phyloP scores from a whole-genome alignment of 1,139 yeast species.

The Sugiyamaella novakii region DNA sequence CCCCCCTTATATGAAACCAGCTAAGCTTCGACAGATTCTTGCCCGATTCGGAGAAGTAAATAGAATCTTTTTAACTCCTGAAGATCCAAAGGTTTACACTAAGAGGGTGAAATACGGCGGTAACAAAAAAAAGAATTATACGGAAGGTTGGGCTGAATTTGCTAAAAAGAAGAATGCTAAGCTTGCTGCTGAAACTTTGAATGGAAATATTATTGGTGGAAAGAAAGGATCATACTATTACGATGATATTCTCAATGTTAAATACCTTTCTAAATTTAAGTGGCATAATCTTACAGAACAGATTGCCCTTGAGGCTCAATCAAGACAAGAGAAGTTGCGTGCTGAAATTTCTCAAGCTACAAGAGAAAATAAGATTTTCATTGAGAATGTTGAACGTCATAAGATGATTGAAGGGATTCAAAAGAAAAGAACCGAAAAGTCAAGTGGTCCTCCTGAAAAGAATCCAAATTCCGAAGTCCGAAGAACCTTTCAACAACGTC shows the following conservation, averaged over 20 bases:
- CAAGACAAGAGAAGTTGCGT: conserved; percentile 82
- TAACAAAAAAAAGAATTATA: conserved; percentile 83
- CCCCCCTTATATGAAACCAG: conserved; percentile 98
- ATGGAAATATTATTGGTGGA: conserved; percentile 90
- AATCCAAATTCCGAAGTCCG: conserved; percentile 26
- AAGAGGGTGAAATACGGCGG: conserved; percentile 85
- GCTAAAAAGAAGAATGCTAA: conserved; percentile 82
- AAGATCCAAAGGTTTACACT: conserved; percentile 64
- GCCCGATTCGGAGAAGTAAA: conserved; percentile 83
- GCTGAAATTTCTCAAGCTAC: conserved; percentile 89
- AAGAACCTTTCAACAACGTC: conserved; percentile 39
- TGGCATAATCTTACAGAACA: conserved; percentile 96
- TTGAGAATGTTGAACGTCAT: conserved; percentile 81
- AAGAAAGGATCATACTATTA: conserved; percentile 89
- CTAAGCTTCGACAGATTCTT: conserved; percentile 78
- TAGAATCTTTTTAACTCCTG: conserved; percentile 84
- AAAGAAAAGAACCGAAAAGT: conserved; percentile 30
- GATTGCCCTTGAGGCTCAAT: conserved; percentile 86
- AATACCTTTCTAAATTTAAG: conserved; percentile 86
- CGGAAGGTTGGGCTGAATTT: conserved; percentile 98
- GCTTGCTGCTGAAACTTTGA: conserved; percentile 79
- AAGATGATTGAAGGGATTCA: conserved; percentile 59
- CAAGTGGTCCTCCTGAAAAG: conserved; percentile 1
- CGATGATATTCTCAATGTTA: conserved; percentile 90
- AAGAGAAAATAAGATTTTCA: conserved; percentile 78